Base-by-base conservation (phyloP, 345 rosid species). In the Hibiscus mutabilis region DNA sequence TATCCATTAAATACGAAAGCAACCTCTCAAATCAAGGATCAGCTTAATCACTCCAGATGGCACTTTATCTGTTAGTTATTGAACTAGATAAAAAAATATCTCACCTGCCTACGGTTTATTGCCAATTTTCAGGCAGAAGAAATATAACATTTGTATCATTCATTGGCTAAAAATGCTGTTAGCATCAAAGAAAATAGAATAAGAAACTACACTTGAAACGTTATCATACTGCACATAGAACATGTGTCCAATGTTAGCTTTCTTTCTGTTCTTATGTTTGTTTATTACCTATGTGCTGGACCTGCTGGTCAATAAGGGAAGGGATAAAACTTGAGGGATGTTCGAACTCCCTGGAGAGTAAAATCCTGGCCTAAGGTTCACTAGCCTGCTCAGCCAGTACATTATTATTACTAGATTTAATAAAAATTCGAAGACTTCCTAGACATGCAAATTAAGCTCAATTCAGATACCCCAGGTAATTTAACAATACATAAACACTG, bases 391-490 rank as follows among this genome's bases (percentile, higher is more conserved):
- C 25, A 10, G 49, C 8, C 8, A 33, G 51, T 63, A 64, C 68
- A 64, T 64, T 21, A 42, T 18, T 42, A 42, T 25, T 5, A 64
- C 19, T 64, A 21, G 68, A 64, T 12, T 40, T 42, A 64, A 24
- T 64, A 51, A 64, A 64, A 63, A 21, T 40, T 40, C 42, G 68
- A 21, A 64, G 5, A 21, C 52, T 40, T 21, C 27, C 31, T 42
- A 64, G 31, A 40, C 68, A 19, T 64, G 68, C 68, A 64, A 64
- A 40, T 33, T 64, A 64, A 40, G 68, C 68, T 64, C 31, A 64
- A 65, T 65, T 44, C 69, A 65, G 55, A 44, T 22, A 6, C 55
- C 55, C 11, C 69, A 42, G 22, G 33, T 33, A 65, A 13, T 44
- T 31, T 44, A 65, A 33, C 6, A 46, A 24, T 3, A 66, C 37